Conservation (phyloP, 202 grass and related monocot species). For the Dendrocalamus latiflorus region DNA sequence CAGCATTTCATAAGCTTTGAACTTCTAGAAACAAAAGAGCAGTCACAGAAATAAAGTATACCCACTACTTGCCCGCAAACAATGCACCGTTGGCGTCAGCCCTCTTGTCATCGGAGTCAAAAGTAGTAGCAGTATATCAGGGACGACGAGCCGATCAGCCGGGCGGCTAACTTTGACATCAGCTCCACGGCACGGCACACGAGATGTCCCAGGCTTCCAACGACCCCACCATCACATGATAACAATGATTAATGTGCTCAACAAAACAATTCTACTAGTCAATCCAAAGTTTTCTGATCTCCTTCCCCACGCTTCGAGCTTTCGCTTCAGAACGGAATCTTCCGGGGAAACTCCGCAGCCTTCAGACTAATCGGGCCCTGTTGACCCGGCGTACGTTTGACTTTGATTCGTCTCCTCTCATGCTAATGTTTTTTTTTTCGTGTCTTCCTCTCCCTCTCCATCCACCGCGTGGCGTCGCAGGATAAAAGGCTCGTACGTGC, state of each 20-base stretch:
- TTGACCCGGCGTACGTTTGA: conserved; percentile 8
- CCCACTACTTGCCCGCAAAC: not conserved
- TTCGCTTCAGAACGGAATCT: not conserved
- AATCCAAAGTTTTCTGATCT: not conserved
- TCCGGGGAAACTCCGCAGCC: not conserved
- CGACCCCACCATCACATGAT: not conserved
- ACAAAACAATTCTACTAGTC: not conserved
- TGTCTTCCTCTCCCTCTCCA: not conserved
- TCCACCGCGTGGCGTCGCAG: not conserved
- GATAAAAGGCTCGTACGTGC: conserved; percentile 27
- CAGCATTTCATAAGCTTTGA: not conserved
- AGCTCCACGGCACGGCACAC: not conserved
- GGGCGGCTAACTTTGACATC: conserved; percentile 5
- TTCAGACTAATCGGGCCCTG: not conserved
- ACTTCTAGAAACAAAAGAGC: not conserved
- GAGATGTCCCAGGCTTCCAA: not conserved
- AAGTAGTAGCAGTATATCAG: not conserved
- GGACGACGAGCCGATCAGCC: not conserved
- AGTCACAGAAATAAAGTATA: not conserved
- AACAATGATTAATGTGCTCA: not conserved
- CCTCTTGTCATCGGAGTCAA: not conserved
- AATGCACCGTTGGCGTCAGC: not conserved
- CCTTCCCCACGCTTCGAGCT: not conserved
- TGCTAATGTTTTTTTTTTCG: not conserved
- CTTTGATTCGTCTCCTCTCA: conserved; percentile 13